Percentiles rank a stretch among this genome's conserved stretches.
Conservation (phyloP, 805 yeast species). For the Yamadazyma akitaensis region DNA sequence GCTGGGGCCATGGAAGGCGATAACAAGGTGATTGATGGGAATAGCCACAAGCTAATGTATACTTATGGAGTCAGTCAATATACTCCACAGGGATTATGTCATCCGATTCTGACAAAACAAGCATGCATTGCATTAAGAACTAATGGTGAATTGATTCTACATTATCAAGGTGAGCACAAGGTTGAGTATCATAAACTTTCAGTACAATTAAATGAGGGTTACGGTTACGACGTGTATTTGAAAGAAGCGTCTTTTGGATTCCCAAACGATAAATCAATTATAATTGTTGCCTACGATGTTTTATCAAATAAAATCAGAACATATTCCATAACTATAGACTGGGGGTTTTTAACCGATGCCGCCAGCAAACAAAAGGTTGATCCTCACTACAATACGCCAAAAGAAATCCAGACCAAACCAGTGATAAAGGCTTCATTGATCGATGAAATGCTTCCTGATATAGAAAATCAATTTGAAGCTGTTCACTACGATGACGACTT, state of each 20-base stretch:
- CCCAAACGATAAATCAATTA: conserved; percentile 42
- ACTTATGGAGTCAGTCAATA: conserved; percentile 58
- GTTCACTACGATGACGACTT: conserved; percentile 13
- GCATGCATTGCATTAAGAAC: conserved; percentile 66
- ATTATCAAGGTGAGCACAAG: conserved; percentile 63
- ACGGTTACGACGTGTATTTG: conserved; percentile 10
- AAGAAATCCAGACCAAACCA: conserved; percentile 41
- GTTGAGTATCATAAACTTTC: conserved; percentile 50
- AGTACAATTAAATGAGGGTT: conserved; percentile 25
- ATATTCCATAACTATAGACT: conserved; percentile 45
- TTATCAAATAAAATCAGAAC: conserved; percentile 35
- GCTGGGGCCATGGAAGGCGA: neutral
- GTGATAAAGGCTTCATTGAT: conserved; percentile 19
- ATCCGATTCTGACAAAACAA: conserved; percentile 65
- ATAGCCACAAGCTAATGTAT: conserved; percentile 26
- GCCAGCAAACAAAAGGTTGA: conserved; percentile 44
- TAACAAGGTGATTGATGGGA: neutral
- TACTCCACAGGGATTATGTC: conserved; percentile 58
- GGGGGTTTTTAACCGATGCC: conserved; percentile 53
- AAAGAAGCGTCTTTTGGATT: conserved; percentile 50
- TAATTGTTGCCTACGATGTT: conserved; percentile 41
- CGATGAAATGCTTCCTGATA: conserved; percentile 11
- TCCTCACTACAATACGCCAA: conserved; percentile 51
- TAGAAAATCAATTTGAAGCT: conserved; percentile 11
- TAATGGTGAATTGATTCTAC: conserved; percentile 57